These are phyloP conservation scores for Bolboschoenoplectus hybrid DNA, from an alignment of 202 grass and related monocot species.

Conservation along the genomic window DNA sequence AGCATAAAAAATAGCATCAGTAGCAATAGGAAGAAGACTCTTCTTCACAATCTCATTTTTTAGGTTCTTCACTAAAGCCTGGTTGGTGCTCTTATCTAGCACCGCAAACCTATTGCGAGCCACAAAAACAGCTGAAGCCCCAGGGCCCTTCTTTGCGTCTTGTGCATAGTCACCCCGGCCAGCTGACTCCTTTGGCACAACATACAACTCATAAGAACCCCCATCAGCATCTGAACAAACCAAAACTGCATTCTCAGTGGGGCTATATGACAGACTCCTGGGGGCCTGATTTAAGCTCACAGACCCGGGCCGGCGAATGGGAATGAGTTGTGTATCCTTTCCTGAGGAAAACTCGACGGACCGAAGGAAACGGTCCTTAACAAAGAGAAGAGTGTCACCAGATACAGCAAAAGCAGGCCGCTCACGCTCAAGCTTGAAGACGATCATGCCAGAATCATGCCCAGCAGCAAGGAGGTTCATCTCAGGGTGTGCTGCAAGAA, in stretches of 20 bases:
- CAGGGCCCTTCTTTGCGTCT: constrained; percentile 88
- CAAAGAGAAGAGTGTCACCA: constrained; percentile 80
- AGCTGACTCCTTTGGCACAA: constrained; percentile 72
- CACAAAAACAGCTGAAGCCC: constrained; percentile 89
- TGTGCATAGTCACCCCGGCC: constrained; percentile 75
- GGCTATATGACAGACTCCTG: constrained; percentile 77
- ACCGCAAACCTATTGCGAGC: constrained; percentile 96
- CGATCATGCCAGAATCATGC: constrained; percentile 94
- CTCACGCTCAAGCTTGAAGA: constrained; percentile 95
- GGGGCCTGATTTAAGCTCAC: constrained; percentile 89
- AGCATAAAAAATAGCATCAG: constrained; percentile 95
- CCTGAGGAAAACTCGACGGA: constrained; percentile 77
- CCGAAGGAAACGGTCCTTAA: constrained; percentile 94
- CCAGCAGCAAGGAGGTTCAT: constrained; percentile 95
- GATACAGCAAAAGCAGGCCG: constrained; percentile 80
- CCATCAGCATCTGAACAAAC: constrained; percentile 90
- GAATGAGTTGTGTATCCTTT: constrained; percentile 87
- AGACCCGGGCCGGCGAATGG: constrained; percentile 87
- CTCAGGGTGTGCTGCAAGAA: constrained; percentile 84
- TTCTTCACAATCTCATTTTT: constrained; percentile 99
- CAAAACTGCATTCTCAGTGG: constrained; percentile 96
- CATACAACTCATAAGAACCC: constrained; percentile 90
- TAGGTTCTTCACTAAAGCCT: constrained; percentile 92
- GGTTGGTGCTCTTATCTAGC: constrained; percentile 94
- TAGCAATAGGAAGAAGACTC: constrained; percentile 72